Conservation (phyloP, 192 early-diverging fungal species). For the Phlyctochytrium arcticum region DNA sequence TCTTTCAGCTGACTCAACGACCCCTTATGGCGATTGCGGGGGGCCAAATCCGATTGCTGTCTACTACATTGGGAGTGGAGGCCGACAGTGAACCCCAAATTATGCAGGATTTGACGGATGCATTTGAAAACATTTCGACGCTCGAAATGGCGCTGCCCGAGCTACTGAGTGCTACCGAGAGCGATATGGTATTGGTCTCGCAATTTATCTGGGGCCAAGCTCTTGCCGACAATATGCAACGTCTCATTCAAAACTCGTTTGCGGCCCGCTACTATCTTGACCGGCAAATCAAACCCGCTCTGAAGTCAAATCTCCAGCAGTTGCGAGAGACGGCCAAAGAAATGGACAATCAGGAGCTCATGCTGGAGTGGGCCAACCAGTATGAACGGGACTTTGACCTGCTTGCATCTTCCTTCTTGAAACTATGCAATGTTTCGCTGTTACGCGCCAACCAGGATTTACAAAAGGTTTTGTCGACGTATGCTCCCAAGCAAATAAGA, state of each 20-base stretch:
- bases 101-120: constrained; percentile 23
- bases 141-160: constrained; percentile 49
- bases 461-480: constrained; percentile 40
- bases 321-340: constrained; percentile 29
- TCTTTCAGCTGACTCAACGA: constrained; percentile 67
- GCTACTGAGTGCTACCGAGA: constrained; percentile 35
- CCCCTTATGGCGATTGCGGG: constrained; percentile 64
- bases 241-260: constrained; percentile 59
- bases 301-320: constrained; percentile 45
- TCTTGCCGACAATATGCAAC: constrained; percentile 60
- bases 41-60: constrained; percentile 34
- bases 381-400: constrained; percentile 7
- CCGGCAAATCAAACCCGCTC: constrained; percentile 49
- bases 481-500: constrained; percentile 13
- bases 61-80: background rate
- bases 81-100: constrained; percentile 27
- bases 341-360: constrained; percentile 10
- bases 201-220: constrained; percentile 63
- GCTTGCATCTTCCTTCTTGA: constrained; percentile 34
- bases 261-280: constrained; percentile 60
- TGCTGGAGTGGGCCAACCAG: constrained; percentile 42
- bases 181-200: constrained; percentile 48
- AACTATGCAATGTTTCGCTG: constrained; percentile 46
- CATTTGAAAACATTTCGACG: constrained; percentile 45
- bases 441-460: constrained; percentile 54